Evolutionary conservation across 441 rosid species (phyloP).

Genomic region (Erodium chrysanthum): DNA sequence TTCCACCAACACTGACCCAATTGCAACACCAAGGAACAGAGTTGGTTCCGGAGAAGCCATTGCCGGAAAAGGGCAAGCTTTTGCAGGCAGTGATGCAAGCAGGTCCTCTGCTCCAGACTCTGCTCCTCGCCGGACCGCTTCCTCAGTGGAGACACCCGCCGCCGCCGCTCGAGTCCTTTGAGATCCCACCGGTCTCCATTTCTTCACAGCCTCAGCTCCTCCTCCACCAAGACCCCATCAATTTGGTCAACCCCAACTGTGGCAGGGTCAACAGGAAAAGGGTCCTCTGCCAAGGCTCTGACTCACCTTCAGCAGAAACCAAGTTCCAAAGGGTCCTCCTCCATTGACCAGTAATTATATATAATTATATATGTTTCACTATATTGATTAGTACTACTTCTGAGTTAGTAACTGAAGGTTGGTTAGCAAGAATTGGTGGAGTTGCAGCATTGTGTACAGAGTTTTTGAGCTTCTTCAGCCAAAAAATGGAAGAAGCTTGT

Average conservation of each 20-base stretch:
- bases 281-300: conserved; percentile 39
- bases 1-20: conserved; percentile 22
- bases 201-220: conserved; percentile 15
- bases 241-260: conserved; percentile 30
- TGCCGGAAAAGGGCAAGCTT: conserved; percentile 26
- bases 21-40: conserved; percentile 6
- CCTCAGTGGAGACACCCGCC: conserved; percentile 44
- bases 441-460: conserved; percentile 33
- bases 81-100: conserved; percentile 26
- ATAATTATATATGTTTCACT: background rate
- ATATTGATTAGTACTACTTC: background rate
- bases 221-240: conserved; percentile 20
- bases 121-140: conserved; percentile 25
- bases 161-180: conserved; percentile 38
- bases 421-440: conserved; percentile 18
- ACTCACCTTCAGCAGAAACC: conserved; percentile 37
- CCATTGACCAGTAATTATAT: conserved; percentile 32
- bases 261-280: conserved; percentile 58
- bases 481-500: conserved; percentile 15
- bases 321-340: conserved; percentile 56
- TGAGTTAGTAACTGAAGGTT: background rate
- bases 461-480: conserved; percentile 19
- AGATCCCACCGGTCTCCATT: conserved; percentile 24
- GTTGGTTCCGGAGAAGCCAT: conserved; percentile 9
- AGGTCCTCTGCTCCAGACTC: conserved; percentile 24